Conservation (phyloP, 345 rosid species). For the Salix viminalis region DNA sequence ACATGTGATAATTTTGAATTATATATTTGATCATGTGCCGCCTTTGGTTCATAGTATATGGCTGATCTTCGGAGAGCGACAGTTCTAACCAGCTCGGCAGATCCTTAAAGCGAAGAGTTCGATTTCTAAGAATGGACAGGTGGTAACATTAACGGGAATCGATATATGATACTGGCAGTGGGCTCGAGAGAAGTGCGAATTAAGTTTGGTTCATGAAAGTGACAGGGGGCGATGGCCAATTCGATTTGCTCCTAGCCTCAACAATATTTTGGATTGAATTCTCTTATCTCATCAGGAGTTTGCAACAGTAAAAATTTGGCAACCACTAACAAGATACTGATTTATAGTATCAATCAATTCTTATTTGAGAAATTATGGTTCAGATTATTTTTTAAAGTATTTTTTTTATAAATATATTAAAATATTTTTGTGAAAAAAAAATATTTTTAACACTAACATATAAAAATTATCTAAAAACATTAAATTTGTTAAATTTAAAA, state of each 20-base stretch:
- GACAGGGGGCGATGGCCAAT: not conserved
- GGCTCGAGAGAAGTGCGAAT: not conserved
- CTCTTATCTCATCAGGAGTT: not conserved
- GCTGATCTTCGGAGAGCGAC: constrained; percentile 13
- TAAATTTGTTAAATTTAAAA: no score
- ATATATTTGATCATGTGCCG: constrained; percentile 13
- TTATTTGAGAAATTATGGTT: no score
- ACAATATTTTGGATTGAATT: not conserved
- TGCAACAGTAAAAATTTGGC: not conserved
- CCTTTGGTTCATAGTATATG: constrained; percentile 18
- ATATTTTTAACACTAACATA: no score
- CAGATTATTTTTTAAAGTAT: no score
- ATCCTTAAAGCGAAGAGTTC: not conserved
- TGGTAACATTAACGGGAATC: not conserved
- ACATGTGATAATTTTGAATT: constrained; percentile 9
- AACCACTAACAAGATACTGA: not conserved
- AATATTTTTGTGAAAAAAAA: no score
- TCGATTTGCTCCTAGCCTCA: not conserved
- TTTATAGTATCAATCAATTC: not conserved
- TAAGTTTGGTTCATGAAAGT: not conserved
- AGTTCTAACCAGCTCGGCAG: not conserved
- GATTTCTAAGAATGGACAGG: constrained; percentile 1
- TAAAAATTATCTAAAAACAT: no score
- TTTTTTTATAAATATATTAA: no score
- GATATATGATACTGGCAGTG: not conserved